Evolutionary conservation across 176 grass and related monocot genomes (phyloP), one percentile per base, ranked within the genome.

Genomic region (Musa schizocarpa): DNA sequence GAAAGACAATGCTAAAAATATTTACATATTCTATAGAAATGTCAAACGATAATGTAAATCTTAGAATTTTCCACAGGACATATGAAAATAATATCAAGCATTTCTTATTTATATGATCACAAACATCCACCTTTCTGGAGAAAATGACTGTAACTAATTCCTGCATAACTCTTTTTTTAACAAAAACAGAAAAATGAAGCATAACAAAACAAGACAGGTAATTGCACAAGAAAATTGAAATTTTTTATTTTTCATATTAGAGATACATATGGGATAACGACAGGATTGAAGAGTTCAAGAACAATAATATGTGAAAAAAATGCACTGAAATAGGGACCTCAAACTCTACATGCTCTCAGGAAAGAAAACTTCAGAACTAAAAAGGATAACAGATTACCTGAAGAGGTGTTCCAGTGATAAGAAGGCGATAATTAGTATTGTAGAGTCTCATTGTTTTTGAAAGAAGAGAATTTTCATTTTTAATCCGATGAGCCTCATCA

Each of bases 391-490:
- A 65, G 19, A 57, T 78, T 84, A 86, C 84, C 90, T 92, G 84
- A 24, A 92, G 79, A 54, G 90, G 90, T 78, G 90, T 92, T 58
- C 84, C 89, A 14, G 86, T 89, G 66, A 89, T 89, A 61, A 89
- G 87, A 79, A 87, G 86, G 21, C 86, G 90, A 57, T 92, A 92
- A 74, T 92, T 89, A 5, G 86, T 92, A 72, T 84, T 86, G 72
- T 87, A 89, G 50, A 92, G 74, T 74, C 89, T 88, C 89, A 92
- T 92, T 77, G 89, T 92, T 87, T 92, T 88, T 34, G 90, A 92
- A 65, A 92, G 90, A 82, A 89, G 83, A 62, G 86, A 92, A 52
- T 92, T 87, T 57, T 92, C 86, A 71, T 89, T 92, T 79, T 92
- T 92, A 51, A 92, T 89, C 43, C 90, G 87, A 82, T 92, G 90